Percentiles rank a stretch among this genome's conserved stretches.
Conservation (phyloP, 2,329 filamentous ascomycete species). For the Trichoderma sp. region DNA sequence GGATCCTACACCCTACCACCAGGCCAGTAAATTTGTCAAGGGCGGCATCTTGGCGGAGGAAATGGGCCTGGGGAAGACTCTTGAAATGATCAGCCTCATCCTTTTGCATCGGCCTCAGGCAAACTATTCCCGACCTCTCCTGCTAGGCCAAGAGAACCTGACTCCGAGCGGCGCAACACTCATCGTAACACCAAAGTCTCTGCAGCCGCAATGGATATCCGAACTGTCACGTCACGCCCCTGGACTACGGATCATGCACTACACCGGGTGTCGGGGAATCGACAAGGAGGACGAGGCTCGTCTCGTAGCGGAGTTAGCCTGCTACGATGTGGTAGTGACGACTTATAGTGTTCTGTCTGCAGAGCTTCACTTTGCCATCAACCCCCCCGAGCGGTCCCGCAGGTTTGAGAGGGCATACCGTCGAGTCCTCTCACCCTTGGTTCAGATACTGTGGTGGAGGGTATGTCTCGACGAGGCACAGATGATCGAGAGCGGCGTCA, state of each 20-base stretch:
- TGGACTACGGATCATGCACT: conserved; percentile 56
- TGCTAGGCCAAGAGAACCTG: conserved; percentile 48
- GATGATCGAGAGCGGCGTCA: conserved; percentile 89
- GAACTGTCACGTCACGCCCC: conserved; percentile 64
- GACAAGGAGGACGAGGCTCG: conserved; percentile 43
- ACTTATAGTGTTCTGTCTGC: conserved; percentile 71
- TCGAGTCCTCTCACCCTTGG: conserved; percentile 71
- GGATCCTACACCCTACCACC: conserved; percentile 50
- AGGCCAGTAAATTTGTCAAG: conserved; percentile 46
- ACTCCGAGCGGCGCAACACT: conserved; percentile 58
- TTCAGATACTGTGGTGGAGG: conserved; percentile 85
- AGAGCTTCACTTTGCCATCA: conserved; percentile 76
- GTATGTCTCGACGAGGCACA: conserved; percentile 80
- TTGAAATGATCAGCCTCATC: conserved; percentile 74
- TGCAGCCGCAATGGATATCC: conserved; percentile 63
- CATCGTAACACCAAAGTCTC: conserved; percentile 61
- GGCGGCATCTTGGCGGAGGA: conserved; percentile 76
- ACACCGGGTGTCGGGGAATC: conserved; percentile 52
- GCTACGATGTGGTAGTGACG: conserved; percentile 63
- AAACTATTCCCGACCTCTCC: conserved; percentile 17
- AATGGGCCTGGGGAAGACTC: conserved; percentile 81
- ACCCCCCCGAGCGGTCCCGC: conserved; percentile 68
- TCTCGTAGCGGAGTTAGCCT: conserved; percentile 49
- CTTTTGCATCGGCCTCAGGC: conserved; percentile 54
- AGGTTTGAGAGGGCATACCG: conserved; percentile 68